Base-by-base conservation (phyloP, 805 yeast genomes). In the Nakazawaea pomicola region DNA sequence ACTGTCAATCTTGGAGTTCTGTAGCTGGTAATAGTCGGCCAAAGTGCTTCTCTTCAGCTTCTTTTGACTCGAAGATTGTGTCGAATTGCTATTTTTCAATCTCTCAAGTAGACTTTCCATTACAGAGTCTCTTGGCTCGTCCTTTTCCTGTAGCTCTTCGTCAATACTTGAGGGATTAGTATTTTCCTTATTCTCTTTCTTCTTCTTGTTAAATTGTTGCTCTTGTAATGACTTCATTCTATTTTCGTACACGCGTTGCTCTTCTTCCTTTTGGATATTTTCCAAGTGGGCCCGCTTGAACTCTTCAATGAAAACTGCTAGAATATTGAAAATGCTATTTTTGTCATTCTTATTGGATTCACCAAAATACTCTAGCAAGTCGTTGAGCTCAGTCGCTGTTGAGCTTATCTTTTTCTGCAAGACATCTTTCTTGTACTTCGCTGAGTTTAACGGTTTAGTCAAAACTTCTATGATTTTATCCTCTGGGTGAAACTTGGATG, bases 351-450 rank as follows among this genome's bases (percentile, higher is more conserved):
- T 65, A 58, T 91, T 97, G 16, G 55, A 50, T 61, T 93, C 99
- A n/a, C 97, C 98, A 56, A 86, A 93, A 51, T 75, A 79, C 47
- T 72, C 72, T 95, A 93, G 83, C 47, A 89, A 66, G 25, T 72
- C 68, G 40, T 77, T 76, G 55, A 84, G 85, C 45, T 83, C 87
- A 33, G 73, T 65, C 41, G 80, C 61, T 0, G 91, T 78, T 18
- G 77, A 62, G 41, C 70, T 72, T 21, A 82, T 67, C 49, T 84
- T 90, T 40, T 78, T 77, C 34, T 73, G 72, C 32, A 93, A 61
- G 29, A 81, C 63, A 15, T 76, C 76, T 38, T 79, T 77, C 60
- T 86, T 87, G 36, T 74, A 71, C 41, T 82, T 70, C 2, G 97
- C 96, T 37, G 75, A 79, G 16, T 89, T 86, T 34, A 95, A 58